Evolutionary conservation across 495 filamentous ascomycete species (phyloP), one percentile per base, ranked within the genome.

Genomic region (Staphylotrichum tortipilum): DNA sequence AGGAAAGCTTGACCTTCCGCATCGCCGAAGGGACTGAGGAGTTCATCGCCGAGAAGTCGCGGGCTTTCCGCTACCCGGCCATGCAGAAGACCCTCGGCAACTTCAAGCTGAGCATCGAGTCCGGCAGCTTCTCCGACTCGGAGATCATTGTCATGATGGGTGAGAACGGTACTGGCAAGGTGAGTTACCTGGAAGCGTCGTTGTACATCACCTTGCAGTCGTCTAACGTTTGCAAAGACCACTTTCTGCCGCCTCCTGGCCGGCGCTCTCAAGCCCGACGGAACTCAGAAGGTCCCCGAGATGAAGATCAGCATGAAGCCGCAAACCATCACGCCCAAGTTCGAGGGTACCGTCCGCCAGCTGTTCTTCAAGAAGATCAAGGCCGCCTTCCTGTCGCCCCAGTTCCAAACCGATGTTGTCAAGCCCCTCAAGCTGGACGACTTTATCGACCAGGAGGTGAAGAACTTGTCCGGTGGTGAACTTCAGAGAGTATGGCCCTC

Each of bases 101-200:
- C 58, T 98, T 98, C 79, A 81, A 89, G 59, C 80, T 98, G 39
- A 76, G 65, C 33, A 78, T 98, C 48, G 86, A 97, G 15, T 35
- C 77, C 7, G 94, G 94, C 48, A 72, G 81, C 44, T 98, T 98
- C 68, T 96, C 92, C 5, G 90, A 98, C 61, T 97, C 92, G 3
- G 92, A 98, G 58, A 98, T 98, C 56, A 78, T 98, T 38, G 92
- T 98, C 62, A 94, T 97, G 89, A 97, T 98, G 92, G 92, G 92
- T 50, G 94, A 97, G 71, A 97, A 94, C 66, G 89, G 88, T 65
- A 94, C 89, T 40, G 65, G 60, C 37, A 62, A 64, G 52, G 55
- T 52, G 41, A 47, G 40, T 49, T 3, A 44, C 5, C n/a, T n/a
- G n/a, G n/a, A n/a, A n/a, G n/a, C n/a, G n/a, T n/a, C n/a, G n/a